Percentiles rank a stretch among this genome's conserved stretches.
phyloP scores from a whole-genome alignment of 768 basidiomycete genomes.

The Tylopilus subfusipes region DNA sequence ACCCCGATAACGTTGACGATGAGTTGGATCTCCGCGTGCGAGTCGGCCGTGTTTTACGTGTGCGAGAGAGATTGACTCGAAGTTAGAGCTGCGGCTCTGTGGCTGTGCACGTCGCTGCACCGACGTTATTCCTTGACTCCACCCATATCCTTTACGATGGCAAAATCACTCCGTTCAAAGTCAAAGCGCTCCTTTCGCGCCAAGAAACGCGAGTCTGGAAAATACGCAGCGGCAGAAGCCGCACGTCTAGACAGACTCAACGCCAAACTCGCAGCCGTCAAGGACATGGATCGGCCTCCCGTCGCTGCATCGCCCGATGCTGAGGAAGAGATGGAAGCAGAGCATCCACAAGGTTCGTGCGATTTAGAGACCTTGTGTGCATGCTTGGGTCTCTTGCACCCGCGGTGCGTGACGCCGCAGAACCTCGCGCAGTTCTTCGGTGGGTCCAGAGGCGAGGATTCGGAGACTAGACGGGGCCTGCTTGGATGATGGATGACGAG shows the following conservation, averaged over 20 bases:
- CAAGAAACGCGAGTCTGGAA: constrained; percentile 69
- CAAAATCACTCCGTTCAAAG: constrained; percentile 81
- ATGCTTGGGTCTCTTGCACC: constrained; percentile 58
- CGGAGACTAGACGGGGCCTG: background rate
- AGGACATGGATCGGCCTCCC: constrained; percentile 30
- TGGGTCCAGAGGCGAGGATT: background rate
- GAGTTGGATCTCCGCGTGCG: background rate
- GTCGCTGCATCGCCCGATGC: constrained; percentile 24
- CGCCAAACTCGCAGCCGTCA: constrained; percentile 55
- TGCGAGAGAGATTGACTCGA: background rate
- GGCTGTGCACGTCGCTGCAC: background rate
- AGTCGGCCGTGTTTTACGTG: background rate
- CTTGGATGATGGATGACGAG: background rate
- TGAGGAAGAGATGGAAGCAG: constrained; percentile 34
- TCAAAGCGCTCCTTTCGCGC: constrained; percentile 73
- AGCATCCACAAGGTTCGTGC: constrained; percentile 56
- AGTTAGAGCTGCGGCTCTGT: background rate
- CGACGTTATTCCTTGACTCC: too few species aligned
- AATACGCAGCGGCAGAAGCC: constrained; percentile 75
- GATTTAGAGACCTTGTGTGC: constrained; percentile 26
- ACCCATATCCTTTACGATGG: constrained; percentile 48
- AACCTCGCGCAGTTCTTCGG: constrained; percentile 35
- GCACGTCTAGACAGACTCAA: constrained; percentile 73
- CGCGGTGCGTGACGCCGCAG: constrained; percentile 35
- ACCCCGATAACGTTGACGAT: background rate